Evolutionary conservation across 331 rosid genomes (phyloP), one percentile per base, ranked within the genome.

Genomic region (Acacia pycnantha): DNA sequence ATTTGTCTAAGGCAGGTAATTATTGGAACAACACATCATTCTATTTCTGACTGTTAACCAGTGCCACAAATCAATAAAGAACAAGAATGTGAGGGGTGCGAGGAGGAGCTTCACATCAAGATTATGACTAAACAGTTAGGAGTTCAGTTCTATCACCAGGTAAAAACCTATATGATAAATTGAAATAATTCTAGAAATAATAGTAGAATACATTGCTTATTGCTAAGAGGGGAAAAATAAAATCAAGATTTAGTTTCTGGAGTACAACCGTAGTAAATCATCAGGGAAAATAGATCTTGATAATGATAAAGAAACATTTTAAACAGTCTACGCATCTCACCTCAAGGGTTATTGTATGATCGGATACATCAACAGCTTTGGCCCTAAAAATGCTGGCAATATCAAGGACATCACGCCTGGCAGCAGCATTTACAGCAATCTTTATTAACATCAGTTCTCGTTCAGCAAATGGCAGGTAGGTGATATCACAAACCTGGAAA

Each of bases 351-450:
- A 96, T 83, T 62, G 99, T 96, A 82, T 94, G 98, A 87, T 86
- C 99, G 41, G 99, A 96, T 66, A 94, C 98, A 86, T 96, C 99
- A 84, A 96, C 95, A 51, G 98, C 98, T 84, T 53, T 91, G 68
- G 95, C 99, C 71, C 99, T 92, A 85, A 96, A 96, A 86, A 96
- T 96, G 85, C 88, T 85, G 86, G 99, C 99, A 81, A 96, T 88
- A 82, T 96, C 99, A 14, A 96, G 99, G 81, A 96, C 99, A 81
- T 92, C 98, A 79, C 97, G 92, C 72, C 99, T 85, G 46, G 99
- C 99, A 77, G 93, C 84, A 89, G 97, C 76, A 82, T 96, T 96
- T 68, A 86, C 98, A 22, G 99, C 97, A 85, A 96, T 88, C 88
- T 96, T 96, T 88, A 94, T 90, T 87, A 96, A 81, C 98, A 94